Evolutionary conservation across 192 early-diverging fungal species (phyloP).

Genomic region (Kappamyces sp.): DNA sequence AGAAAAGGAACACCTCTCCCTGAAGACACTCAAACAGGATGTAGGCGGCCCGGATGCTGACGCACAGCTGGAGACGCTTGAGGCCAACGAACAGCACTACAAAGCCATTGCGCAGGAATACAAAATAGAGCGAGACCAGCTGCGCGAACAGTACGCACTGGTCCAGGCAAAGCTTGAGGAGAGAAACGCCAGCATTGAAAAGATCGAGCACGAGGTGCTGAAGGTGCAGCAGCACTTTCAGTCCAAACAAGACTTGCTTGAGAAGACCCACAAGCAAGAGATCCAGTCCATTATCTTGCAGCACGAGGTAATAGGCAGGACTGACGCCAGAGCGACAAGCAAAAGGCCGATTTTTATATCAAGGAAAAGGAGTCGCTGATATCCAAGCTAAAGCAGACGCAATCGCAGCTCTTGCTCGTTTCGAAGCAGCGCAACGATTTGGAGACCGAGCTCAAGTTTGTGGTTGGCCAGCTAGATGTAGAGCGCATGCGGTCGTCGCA

Average conservation of each 20-base stretch:
- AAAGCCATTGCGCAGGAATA: constrained; percentile 34
- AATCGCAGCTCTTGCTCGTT: constrained; percentile 9
- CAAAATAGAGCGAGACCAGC: constrained; percentile 33
- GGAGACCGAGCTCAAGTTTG: constrained; percentile 29
- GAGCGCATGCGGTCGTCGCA: constrained; percentile 25
- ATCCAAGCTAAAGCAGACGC: neutral
- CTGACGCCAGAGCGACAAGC: constrained; percentile 19
- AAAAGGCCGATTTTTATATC: constrained; percentile 18
- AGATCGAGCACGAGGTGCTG: constrained; percentile 43
- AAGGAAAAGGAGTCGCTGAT: constrained; percentile 8
- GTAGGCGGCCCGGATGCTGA: constrained; percentile 14
- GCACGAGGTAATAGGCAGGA: constrained; percentile 24
- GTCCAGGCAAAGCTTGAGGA: constrained; percentile 35
- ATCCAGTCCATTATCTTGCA: constrained; percentile 21
- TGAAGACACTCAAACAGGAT: constrained; percentile 1
- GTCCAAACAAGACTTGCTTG: constrained; percentile 25
- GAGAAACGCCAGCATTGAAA: constrained; percentile 48
- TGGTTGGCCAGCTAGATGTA: constrained; percentile 25
- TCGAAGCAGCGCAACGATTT: constrained; percentile 11
- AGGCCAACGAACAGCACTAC: constrained; percentile 29
- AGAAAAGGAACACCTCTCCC: constrained; percentile 26
- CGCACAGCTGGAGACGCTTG: constrained; percentile 21
- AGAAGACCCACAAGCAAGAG: constrained; percentile 11
- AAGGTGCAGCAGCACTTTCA: constrained; percentile 40
- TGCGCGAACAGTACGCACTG: constrained; percentile 34